Base-by-base conservation (phyloP, 1,284 basidiomycete species). In the Leccinum pachyderme region DNA sequence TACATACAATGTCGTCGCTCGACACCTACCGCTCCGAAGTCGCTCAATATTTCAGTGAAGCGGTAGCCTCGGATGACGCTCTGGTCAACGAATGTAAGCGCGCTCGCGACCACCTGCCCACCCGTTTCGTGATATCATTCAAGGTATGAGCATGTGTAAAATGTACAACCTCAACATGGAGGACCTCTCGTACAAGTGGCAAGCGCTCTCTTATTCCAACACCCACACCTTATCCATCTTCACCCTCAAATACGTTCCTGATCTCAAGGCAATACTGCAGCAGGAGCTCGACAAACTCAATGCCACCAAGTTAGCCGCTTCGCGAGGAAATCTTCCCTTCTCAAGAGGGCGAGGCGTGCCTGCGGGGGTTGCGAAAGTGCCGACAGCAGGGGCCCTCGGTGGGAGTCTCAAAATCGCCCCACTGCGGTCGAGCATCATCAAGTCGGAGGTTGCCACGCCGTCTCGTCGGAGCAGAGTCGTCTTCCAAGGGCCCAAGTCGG, bases 161-260 rank as follows among this genome's bases (percentile, higher is more conserved):
- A 81, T 81, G 59, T 89, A 84, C 73, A 80, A 81, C 56, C 53
- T 87, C 33, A 63, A 74, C 25, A 77, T 83, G 27, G 76, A 84
- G 24, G 69, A 77, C 47, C 77, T 93, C n/a, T 79, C 75, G 53
- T 91, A 75, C 70, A 90, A 89, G 67, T 86, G 87, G 80, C 86
- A 93, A 67, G 84, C 79, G 8, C 60, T 75, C 28, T 66, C 80
- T 2, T 73, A 77, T 46, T 81, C 78, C 31, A 64, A 67, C 43
- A 70, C 72, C 22, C 63, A 56, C 37, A 77, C 78, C 3, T 28
- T 71, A 11, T 73, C 76, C 51, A 73, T 78, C 13, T 77, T 89
- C 57, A 80, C 78, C 9, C 67, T 73, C 59, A 77, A 81, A 48
- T 78, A 81, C 4, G 69, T 84, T 25, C 66, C 65, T n/a, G 76